Conservation (phyloP, 495 filamentous ascomycete species). For the Evernia prunastri region DNA sequence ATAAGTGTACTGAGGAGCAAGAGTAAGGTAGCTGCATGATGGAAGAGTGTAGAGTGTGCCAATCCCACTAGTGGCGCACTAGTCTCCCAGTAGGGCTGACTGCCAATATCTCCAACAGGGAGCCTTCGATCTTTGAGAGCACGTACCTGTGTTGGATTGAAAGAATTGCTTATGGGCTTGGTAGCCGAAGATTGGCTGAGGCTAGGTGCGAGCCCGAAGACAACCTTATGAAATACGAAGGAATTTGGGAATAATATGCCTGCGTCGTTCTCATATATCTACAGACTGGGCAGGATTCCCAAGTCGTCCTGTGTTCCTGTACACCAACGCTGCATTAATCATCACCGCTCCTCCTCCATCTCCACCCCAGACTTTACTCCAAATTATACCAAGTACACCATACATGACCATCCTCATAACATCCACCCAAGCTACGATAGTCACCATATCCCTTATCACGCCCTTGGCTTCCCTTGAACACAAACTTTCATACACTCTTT, state of each 20-base stretch:
- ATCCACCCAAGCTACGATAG: slow-evolving; percentile 55
- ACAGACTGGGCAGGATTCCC: slow-evolving; percentile 59
- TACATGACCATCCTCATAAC: slow-evolving; percentile 51
- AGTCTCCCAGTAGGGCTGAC: too few species aligned
- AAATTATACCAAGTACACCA: slow-evolving; percentile 59
- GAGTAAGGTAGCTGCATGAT: too few species aligned
- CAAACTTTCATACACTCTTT: slow-evolving; percentile 62
- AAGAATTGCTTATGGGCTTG: too few species aligned
- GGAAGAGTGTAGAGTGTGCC: too few species aligned
- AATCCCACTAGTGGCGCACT: too few species aligned
- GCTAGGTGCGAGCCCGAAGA: too few species aligned
- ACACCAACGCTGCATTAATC: slow-evolving; percentile 74
- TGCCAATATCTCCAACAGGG: too few species aligned
- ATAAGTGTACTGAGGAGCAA: too few species aligned
- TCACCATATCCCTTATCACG: slow-evolving; percentile 47
- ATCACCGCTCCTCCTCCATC: slow-evolving; percentile 51
- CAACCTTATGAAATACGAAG: background rate
- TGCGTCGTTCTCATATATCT: slow-evolving; percentile 28
- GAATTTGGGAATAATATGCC: background rate
- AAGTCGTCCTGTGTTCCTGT: slow-evolving; percentile 58
- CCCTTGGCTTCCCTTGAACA: slow-evolving; percentile 45
- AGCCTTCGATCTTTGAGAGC: too few species aligned
- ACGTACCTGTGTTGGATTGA: too few species aligned
- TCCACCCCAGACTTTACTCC: slow-evolving; percentile 65
- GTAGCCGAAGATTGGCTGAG: too few species aligned